Evolutionary conservation across 2,329 filamentous ascomycete species (phyloP).

Genomic region (Aspergillus udagawae): DNA sequence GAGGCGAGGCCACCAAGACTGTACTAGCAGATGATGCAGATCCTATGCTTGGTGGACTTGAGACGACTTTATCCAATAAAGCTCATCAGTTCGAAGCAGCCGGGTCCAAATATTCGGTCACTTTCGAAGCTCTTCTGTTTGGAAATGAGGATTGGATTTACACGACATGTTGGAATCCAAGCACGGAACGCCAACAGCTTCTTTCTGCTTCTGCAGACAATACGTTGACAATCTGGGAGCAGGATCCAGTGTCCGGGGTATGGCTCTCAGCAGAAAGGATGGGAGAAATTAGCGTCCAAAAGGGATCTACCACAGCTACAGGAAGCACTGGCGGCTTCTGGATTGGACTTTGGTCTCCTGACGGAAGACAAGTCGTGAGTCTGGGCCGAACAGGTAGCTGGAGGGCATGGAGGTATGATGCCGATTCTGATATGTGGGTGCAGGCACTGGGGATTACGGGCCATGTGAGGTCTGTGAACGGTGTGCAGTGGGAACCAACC

Average conservation of each 20-base stretch:
- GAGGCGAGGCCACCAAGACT: slow-evolving; percentile 61
- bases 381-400: slow-evolving; percentile 90
- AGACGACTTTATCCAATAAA: slow-evolving; percentile 82
- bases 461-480: slow-evolving; percentile 76
- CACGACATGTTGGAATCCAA: slow-evolving; percentile 69
- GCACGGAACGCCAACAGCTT: slow-evolving; percentile 60
- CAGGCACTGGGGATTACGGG: slow-evolving; percentile 76
- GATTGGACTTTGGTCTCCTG: slow-evolving; percentile 87
- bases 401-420: slow-evolving; percentile 73
- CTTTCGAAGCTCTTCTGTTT: slow-evolving; percentile 88
- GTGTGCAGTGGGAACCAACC: slow-evolving; percentile 75
- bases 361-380: slow-evolving; percentile 70
- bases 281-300: slow-evolving; percentile 90
- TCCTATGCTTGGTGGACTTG: slow-evolving; percentile 39
- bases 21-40: slow-evolving; percentile 37
- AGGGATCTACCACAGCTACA: slow-evolving; percentile 93
- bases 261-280: slow-evolving; percentile 85
- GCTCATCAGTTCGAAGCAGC: slow-evolving; percentile 68
- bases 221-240: slow-evolving; percentile 88
- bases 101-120: slow-evolving; percentile 68
- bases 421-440: slow-evolving; percentile 63
- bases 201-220: slow-evolving; percentile 93
- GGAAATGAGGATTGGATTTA: slow-evolving; percentile 99
- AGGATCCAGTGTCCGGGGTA: slow-evolving; percentile 76
- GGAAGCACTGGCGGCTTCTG: slow-evolving; percentile 95